Evolutionary conservation across 495 filamentous ascomycete species (phyloP).

Genomic region (Pyrenula aspistea): DNA sequence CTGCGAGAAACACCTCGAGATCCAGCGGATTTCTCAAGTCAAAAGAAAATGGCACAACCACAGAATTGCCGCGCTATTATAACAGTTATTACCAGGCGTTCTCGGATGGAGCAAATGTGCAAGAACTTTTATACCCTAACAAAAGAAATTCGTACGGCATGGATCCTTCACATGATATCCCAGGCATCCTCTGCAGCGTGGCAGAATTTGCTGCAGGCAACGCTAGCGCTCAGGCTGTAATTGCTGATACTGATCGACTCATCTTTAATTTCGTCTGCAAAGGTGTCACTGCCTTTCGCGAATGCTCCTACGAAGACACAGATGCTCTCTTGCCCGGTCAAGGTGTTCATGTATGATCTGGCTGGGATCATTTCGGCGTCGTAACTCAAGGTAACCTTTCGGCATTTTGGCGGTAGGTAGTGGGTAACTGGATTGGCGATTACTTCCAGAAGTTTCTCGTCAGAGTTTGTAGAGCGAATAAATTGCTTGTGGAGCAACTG

Average conservation of each 20-base stretch:
- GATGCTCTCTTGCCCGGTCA: slow-evolving; percentile 76
- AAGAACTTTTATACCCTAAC: slow-evolving; percentile 3
- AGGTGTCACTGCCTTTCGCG: slow-evolving; percentile 93
- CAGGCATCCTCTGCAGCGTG: slow-evolving; percentile 95
- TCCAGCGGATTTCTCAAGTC: slow-evolving; percentile 36
- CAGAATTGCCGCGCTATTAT: slow-evolving; percentile 40
- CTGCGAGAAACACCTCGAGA: slow-evolving; percentile 68
- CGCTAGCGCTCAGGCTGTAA: slow-evolving; percentile 90
- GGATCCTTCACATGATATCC: slow-evolving; percentile 62
- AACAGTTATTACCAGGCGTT: slow-evolving; percentile 21
- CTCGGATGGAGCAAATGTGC: slow-evolving; percentile 8
- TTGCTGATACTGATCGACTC: slow-evolving; percentile 97
- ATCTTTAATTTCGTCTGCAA: slow-evolving; percentile 88
- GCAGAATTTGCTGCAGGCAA: slow-evolving; percentile 98
- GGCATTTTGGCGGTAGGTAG: slow-evolving; percentile 91
- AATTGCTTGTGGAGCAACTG: slow-evolving; percentile 94
- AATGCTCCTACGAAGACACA: slow-evolving; percentile 97
- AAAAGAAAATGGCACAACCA: slow-evolving; percentile 16
- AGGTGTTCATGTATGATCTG: slow-evolving; percentile 70
- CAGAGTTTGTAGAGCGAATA: slow-evolving; percentile 88
- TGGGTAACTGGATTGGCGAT: slow-evolving; percentile 97
- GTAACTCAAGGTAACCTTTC: slow-evolving; percentile 91
- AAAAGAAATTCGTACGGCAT: neutral
- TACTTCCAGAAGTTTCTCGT: slow-evolving; percentile 94
- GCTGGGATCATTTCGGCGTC: slow-evolving; percentile 79